Conservation (phyloP, 108 stramenopile species). For the Cyclotella atomus region DNA sequence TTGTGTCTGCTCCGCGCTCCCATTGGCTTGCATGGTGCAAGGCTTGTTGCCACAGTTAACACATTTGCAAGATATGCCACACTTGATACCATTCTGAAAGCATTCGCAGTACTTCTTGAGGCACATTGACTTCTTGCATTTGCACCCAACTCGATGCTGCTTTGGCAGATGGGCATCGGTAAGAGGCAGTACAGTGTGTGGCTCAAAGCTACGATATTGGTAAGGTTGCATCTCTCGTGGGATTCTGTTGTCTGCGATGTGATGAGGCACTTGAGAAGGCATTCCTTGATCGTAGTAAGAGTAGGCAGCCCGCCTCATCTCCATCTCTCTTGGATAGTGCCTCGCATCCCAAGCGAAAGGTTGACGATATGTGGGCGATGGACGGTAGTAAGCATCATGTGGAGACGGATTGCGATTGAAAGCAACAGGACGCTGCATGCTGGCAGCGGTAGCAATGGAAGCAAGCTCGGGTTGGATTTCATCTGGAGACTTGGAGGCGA, state of each 20-base stretch:
- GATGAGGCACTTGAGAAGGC: no score
- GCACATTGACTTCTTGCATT: conserved; percentile 90
- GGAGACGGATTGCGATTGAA: not conserved
- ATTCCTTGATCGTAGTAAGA: conserved; percentile 1
- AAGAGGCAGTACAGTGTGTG: no score
- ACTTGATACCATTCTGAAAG: conserved; percentile 79
- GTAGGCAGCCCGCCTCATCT: not conserved
- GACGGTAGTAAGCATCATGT: conserved; percentile 17
- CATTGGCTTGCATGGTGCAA: no score
- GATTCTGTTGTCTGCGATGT: not conserved
- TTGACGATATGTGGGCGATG: conserved; percentile 17
- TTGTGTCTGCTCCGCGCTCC: not conserved
- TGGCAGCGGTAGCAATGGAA: not conserved
- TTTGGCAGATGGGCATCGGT: no score
- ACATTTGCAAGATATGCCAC: conserved; percentile 82
- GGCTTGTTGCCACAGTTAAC: conserved; percentile 61
- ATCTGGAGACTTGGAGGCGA: not conserved
- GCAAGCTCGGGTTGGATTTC: not conserved
- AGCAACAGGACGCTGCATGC: not conserved
- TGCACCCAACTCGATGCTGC: conserved; percentile 84
- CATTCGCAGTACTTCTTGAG: conserved; percentile 97
- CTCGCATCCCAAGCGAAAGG: no score
- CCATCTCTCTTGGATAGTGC: not conserved
- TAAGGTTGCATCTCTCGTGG: no score
- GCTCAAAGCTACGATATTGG: not conserved